Evolutionary conservation across 202 grass and related monocot genomes (phyloP).

Genomic region (Panicum hallii): DNA sequence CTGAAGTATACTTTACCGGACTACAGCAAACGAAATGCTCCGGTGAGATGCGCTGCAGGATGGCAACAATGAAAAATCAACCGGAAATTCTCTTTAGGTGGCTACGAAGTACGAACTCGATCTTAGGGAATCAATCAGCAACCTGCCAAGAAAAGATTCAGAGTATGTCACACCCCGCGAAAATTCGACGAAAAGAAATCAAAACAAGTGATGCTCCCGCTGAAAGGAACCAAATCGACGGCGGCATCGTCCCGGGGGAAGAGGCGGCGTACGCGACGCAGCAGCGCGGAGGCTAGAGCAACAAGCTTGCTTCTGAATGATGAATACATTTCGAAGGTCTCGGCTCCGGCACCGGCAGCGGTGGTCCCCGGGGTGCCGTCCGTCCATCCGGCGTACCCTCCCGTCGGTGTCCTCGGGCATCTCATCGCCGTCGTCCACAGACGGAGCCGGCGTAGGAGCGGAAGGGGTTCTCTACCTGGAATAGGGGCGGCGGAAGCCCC

Average conservation of each 20-base stretch:
- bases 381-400: too few species aligned
- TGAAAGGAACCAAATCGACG: not conserved
- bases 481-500: too few species aligned
- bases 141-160: slow-evolving; percentile 18
- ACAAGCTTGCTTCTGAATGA: not conserved
- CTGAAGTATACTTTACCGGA: not conserved
- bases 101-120: not conserved
- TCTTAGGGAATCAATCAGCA: slow-evolving; percentile 29
- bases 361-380: too few species aligned
- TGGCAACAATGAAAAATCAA: not conserved
- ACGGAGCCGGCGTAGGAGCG: too few species aligned
- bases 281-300: too few species aligned
- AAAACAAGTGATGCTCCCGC: not conserved
- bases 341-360: too few species aligned
- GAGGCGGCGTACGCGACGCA: too few species aligned
- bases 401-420: too few species aligned
- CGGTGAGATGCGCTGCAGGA: not conserved
- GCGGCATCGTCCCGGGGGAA: too few species aligned
- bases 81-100: not conserved
- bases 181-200: not conserved
- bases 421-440: too few species aligned
- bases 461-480: too few species aligned
- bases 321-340: not conserved
- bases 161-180: not conserved
- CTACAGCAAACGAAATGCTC: not conserved